Conservation (phyloP, 78 protist species). For the Anaeramoeba ignava region DNA sequence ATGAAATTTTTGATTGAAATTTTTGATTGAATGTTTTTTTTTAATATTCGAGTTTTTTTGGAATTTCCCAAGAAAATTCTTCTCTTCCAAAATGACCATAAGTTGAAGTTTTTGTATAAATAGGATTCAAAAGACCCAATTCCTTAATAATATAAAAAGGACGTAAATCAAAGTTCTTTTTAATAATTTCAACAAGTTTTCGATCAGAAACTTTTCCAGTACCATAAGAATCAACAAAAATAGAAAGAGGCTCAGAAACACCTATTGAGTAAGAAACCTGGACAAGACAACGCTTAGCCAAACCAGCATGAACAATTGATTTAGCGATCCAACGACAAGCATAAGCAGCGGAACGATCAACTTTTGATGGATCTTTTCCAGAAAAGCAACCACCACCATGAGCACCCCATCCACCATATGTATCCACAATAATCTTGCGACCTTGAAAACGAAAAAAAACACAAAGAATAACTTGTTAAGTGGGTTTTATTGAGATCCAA, state of each 20-base stretch:
- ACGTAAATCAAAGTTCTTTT: conserved; percentile 85
- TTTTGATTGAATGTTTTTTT: neutral
- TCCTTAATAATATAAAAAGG: conserved; percentile 76
- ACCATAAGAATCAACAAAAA: conserved; percentile 94
- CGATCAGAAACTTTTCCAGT: conserved; percentile 65
- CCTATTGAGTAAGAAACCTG: conserved; percentile 99
- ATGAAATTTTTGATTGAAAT: neutral
- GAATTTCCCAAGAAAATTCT: conserved; percentile 90
- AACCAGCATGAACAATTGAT: conserved; percentile 89
- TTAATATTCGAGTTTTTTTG: conserved; percentile 60
- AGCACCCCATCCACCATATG: conserved; percentile 99
- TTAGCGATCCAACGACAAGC: conserved; percentile 99
- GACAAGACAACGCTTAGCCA: conserved; percentile 74
- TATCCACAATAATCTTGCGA: conserved; percentile 96
- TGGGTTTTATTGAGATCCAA: too few relatives aligned
- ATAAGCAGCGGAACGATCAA: conserved; percentile 99
- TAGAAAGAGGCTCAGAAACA: conserved; percentile 91
- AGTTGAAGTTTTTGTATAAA: conserved; percentile 70
- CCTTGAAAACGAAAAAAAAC: too few relatives aligned
- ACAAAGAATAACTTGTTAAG: too few relatives aligned
- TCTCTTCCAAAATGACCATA: conserved; percentile 96
- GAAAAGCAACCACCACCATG: conserved; percentile 99
- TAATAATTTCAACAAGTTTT: conserved; percentile 75
- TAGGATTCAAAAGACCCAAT: conserved; percentile 46
- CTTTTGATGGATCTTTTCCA: conserved; percentile 99